A percentile compares a stretch with the other conserved stretches of the same genome.
These are phyloP conservation scores for Fimicolochytrium jonesii DNA, from an alignment of 192 early-diverging fungal genomes.

Conservation along the genomic window DNA sequence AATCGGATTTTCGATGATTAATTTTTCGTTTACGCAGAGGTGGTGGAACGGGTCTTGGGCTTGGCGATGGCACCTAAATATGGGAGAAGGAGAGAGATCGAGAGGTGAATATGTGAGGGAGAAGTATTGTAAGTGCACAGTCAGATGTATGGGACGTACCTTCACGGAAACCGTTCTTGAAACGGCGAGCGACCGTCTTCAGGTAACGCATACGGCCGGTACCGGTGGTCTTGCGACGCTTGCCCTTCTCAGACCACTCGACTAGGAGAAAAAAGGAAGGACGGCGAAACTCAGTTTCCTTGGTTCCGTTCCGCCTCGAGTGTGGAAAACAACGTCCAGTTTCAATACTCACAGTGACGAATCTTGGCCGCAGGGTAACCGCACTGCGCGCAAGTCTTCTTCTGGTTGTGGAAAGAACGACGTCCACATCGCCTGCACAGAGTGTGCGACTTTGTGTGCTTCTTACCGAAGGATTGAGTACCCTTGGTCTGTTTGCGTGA, in stretches of 20 bases:
- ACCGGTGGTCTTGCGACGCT: constrained; percentile 98
- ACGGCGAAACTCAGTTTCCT: not conserved
- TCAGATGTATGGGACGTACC: constrained; percentile 16
- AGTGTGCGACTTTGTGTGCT: constrained; percentile 99
- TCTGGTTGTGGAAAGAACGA: constrained; percentile 99
- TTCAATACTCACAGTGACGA: constrained; percentile 69
- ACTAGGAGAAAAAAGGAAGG: constrained; percentile 38
- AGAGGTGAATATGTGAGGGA: not conserved
- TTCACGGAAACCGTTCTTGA: constrained; percentile 98
- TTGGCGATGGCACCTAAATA: constrained; percentile 13
- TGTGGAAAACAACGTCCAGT: not conserved
- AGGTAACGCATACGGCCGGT: constrained; percentile 97
- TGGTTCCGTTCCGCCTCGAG: not conserved
- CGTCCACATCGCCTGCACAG: constrained; percentile 96
- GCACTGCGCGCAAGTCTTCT: constrained; percentile 99
- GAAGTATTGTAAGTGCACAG: not conserved
- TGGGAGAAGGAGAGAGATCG: not conserved
- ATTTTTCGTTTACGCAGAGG: not conserved
- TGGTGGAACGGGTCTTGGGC: constrained; percentile 11
- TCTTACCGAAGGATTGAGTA: constrained; percentile 98
- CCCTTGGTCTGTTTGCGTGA: constrained; percentile 99
- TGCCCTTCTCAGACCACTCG: constrained; percentile 95
- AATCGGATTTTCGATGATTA: no score
- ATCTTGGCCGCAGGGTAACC: constrained; percentile 98
- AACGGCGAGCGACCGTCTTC: constrained; percentile 84